Percentiles rank a stretch among this genome's conserved stretches.
phyloP scores from a whole-genome alignment of 768 basidiomycete genomes.

The Tulasnella sp. region DNA sequence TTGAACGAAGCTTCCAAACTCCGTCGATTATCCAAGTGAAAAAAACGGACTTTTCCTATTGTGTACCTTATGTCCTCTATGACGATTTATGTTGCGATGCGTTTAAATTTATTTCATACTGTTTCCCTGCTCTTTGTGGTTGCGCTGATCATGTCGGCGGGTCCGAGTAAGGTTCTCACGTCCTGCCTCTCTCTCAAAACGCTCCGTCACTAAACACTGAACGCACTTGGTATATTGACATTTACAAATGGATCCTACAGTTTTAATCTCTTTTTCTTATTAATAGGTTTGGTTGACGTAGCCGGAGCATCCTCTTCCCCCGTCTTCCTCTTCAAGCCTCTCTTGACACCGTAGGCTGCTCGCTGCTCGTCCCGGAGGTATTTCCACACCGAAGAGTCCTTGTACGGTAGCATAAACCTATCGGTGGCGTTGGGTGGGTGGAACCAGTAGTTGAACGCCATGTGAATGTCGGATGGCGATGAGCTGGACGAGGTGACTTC shows the following conservation, averaged over 20 bases:
- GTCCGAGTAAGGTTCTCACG: no score
- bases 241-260: neutral
- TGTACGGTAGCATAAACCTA: neutral
- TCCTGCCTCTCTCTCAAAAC: no score
- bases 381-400: neutral
- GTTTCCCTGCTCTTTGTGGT: no score
- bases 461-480: neutral
- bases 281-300: neutral
- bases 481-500: constrained; percentile 11
- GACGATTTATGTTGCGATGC: no score
- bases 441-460: constrained; percentile 17
- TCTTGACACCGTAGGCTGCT: neutral
- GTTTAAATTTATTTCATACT: no score
- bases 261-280: neutral
- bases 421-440: neutral
- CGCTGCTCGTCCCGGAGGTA: neutral
- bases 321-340: neutral
- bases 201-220: no score
- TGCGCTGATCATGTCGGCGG: no score
- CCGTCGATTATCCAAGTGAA: no score
- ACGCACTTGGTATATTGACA: no score
- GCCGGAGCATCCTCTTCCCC: neutral
- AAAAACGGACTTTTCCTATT: no score
- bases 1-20: no score
- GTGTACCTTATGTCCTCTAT: no score